These are phyloP conservation scores for Dryas integrifolia DNA, from an alignment of 331 rosid species.

Conservation along the genomic window DNA sequence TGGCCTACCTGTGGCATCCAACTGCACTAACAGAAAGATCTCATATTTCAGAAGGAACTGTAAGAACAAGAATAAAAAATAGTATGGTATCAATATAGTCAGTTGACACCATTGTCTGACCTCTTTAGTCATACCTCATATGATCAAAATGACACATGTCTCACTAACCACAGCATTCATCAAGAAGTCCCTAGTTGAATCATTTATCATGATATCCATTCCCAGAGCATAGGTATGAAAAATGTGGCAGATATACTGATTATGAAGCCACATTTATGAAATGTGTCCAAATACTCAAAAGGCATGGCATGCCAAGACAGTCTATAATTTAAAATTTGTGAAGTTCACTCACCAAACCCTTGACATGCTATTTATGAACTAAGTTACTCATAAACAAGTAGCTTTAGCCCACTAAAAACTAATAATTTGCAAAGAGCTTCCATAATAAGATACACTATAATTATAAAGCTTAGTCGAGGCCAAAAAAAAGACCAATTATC, in stretches of 20 bases:
- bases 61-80: not conserved
- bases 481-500: not conserved
- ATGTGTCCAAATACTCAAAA: not conserved
- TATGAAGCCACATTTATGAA: not conserved
- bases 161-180: not conserved
- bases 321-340: constrained; percentile 2
- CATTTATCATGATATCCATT: not conserved
- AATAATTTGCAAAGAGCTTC: not conserved
- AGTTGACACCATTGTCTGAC: not conserved
- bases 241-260: not conserved
- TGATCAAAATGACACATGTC: not conserved
- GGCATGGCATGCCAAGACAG: not conserved
- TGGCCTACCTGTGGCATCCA: constrained; percentile 85
- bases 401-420: not conserved
- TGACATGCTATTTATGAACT: not conserved
- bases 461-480: not conserved
- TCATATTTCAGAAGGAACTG: constrained; percentile 24
- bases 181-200: not conserved
- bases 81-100: not conserved
- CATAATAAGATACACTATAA: not conserved
- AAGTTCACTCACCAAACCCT: not conserved
- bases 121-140: not conserved
- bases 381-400: not conserved
- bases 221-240: not conserved
- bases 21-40: constrained; percentile 47